phyloP scores from a whole-genome alignment of 352 stramenopile species.

The Aphanomyces euteiches region DNA sequence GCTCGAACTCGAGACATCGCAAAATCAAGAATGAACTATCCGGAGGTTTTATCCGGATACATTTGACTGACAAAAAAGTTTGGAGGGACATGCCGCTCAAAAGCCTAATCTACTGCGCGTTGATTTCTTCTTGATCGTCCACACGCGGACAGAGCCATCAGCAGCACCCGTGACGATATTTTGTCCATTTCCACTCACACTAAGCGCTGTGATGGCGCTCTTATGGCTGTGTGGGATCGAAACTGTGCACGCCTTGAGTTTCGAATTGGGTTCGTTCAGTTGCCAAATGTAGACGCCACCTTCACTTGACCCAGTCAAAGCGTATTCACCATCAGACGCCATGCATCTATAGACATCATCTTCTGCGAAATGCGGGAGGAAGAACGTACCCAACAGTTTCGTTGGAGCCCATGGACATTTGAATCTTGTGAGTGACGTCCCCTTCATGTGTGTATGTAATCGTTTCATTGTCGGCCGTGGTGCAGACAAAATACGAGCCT shows the following conservation, averaged over 20 bases:
- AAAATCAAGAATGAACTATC: not conserved
- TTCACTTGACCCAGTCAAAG: conserved; percentile 58
- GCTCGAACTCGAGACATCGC: conserved; percentile 38
- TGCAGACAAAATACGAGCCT: conserved; percentile 52
- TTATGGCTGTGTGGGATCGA: conserved; percentile 55
- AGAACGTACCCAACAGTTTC: conserved; percentile 58
- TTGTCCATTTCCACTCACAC: conserved; percentile 50
- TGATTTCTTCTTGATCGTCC: conserved; percentile 36
- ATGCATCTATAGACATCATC: conserved; percentile 47
- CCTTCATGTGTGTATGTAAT: conserved; percentile 52
- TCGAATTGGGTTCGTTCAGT: conserved; percentile 41
- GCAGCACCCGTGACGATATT: conserved; percentile 53
- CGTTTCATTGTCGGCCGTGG: conserved; percentile 66
- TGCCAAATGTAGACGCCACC: conserved; percentile 70
- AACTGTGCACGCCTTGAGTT: conserved; percentile 43
- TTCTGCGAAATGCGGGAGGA: not conserved
- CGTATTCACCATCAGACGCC: conserved; percentile 66
- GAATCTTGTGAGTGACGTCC: conserved; percentile 48
- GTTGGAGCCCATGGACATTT: conserved; percentile 39
- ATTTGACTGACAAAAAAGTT: not conserved
- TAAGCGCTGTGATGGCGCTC: conserved; percentile 56
- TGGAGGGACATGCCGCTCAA: not conserved
- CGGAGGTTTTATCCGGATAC: conserved; percentile 4
- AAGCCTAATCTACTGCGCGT: conserved; percentile 19
- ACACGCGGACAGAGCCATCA: conserved; percentile 62